A percentile compares a stretch with the other conserved stretches of the same genome.
Conservation (phyloP, 352 stramenopile species). For the Lagenidium sp. region DNA sequence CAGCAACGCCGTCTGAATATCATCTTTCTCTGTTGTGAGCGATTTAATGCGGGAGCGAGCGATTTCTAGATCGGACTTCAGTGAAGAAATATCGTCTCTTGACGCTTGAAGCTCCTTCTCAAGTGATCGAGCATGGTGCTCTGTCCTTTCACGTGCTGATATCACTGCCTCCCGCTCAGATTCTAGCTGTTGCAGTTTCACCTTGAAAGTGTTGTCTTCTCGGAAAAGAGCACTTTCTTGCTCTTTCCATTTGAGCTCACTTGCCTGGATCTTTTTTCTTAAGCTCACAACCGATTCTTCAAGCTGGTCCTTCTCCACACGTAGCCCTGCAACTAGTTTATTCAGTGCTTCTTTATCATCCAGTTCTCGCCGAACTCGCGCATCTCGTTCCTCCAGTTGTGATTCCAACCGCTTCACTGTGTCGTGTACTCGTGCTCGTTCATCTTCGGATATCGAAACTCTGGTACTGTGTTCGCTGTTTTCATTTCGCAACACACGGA, state of each 20-base stretch:
- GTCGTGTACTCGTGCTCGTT: conserved; percentile 6
- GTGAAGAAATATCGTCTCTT: conserved; percentile 7
- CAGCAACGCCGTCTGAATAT: conserved; percentile 12
- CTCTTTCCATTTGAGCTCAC: conserved; percentile 12
- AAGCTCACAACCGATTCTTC: conserved; percentile 1
- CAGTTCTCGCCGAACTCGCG: conserved; percentile 2
- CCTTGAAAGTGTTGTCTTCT: conserved; percentile 15
- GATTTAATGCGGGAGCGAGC: conserved; percentile 9
- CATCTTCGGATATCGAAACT: conserved; percentile 17
- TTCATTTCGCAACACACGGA: conserved; percentile 20
- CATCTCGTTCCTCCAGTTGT: conserved; percentile 11
- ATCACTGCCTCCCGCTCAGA: conserved; percentile 9
- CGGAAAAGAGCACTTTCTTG: conserved; percentile 7
- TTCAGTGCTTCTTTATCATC: conserved; percentile 11
- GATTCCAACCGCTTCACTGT: conserved; percentile 12
- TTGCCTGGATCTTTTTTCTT: conserved; percentile 12
- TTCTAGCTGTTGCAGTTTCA: conserved; percentile 19
- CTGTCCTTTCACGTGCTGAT: conserved; percentile 6
- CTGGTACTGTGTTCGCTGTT: conserved; percentile 16
- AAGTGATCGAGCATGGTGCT: conserved; percentile 10
- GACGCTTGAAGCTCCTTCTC: conserved; percentile 9
- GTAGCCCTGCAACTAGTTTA: conserved; percentile 6
- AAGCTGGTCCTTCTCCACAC: conserved; percentile 12
- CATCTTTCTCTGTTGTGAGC: conserved; percentile 15
- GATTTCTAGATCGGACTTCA: conserved; percentile 10